These are phyloP conservation scores for Thraustotheca clavata DNA, from an alignment of 352 stramenopile species.

Conservation along the genomic window DNA sequence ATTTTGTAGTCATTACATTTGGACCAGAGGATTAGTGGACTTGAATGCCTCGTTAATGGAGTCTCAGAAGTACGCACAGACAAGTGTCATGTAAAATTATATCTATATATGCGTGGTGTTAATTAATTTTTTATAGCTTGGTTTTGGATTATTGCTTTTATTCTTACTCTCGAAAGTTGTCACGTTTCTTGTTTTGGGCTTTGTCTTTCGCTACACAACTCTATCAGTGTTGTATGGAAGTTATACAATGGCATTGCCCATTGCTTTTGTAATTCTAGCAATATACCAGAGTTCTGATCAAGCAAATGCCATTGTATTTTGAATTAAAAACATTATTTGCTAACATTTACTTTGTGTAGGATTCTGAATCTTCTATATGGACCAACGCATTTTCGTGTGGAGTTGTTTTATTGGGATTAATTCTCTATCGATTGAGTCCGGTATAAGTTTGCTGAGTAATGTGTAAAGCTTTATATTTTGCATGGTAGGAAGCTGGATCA, in stretches of 20 bases:
- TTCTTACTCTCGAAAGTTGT: constrained; percentile 74
- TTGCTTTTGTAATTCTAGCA: constrained; percentile 60
- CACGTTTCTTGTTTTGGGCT: constrained; percentile 63
- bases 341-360: not conserved
- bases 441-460: constrained; percentile 38
- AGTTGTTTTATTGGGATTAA: constrained; percentile 3
- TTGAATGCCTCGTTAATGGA: constrained; percentile 73
- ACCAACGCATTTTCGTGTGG: constrained; percentile 9
- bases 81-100: constrained; percentile 73
- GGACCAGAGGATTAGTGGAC: constrained; percentile 68
- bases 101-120: no score
- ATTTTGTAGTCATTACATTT: constrained; percentile 41
- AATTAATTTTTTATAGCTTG: constrained; percentile 34
- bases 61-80: constrained; percentile 56
- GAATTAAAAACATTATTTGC: no score
- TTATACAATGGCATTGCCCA: constrained; percentile 59
- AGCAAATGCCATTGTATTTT: constrained; percentile 1
- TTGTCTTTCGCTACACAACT: constrained; percentile 67
- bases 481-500: constrained; percentile 68
- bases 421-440: constrained; percentile 1
- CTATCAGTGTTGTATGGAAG: constrained; percentile 67
- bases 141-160: constrained; percentile 51
- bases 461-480: no score
- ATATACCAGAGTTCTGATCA: constrained; percentile 53
- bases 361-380: not conserved